Evolutionary conservation across 257 asterid species (phyloP), one percentile per base, ranked within the genome.

Genomic region (Fraxinus pennsylvanica): DNA sequence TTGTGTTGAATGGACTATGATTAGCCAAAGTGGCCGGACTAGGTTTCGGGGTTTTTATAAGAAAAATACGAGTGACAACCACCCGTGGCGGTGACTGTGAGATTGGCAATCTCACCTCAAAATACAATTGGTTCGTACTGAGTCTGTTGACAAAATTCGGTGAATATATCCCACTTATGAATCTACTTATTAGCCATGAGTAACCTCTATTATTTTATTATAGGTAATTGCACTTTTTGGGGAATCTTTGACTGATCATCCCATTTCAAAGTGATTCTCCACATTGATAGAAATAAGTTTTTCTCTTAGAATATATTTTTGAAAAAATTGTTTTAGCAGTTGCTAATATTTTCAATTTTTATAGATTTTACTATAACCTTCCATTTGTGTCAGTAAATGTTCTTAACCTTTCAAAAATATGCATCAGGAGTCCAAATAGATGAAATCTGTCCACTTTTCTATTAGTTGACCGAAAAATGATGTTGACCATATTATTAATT

Each of bases 21-120:
- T 67, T 83, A 86, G 87, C 86, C 89, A 50, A 77, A 39, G 70
- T 33, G 68, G 61, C 15, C 27, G 67, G 73, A 15, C 80, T 83
- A 83, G 81, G 87, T 83, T 71, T 73, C 68, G 82, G 70, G 68
- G 39, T 1, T 67, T 72, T 81, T 78, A 75, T 76, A 21, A 15
- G 35, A 25, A 25, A 66, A 29, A 25, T 41, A 9, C 15, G 9
- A 8, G 36, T 1, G 15, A 65, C 32, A 2, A 12, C n/a, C 32
- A n/a, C 13, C 13, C 1, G 63, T 25, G 68, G 30, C 5, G 33
- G 6, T 9, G 45, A 43, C 30, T 12, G 27, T 12, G 27, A 6
- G 79, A 29, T 7, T 19, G 36, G 14, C 73, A 43, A 17, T 10
- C 19, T 13, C 17, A 61, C 29, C 29, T 21, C 15, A 7, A 61